Conservation (phyloP, 306 rosid genomes). For the Dryas drummondii region DNA sequence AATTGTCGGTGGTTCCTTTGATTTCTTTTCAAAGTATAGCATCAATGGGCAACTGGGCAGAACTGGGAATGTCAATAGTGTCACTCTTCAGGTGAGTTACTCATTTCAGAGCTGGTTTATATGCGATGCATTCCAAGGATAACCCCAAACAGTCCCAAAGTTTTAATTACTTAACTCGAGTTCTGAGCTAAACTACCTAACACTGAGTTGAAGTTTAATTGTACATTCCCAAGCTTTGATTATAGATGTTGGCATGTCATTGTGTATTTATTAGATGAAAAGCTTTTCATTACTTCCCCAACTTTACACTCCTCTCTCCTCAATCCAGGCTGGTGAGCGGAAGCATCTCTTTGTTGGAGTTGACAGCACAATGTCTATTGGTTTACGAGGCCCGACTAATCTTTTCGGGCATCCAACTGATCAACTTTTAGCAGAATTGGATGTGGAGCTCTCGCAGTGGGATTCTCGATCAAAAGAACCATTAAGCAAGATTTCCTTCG, state of each 20-base stretch:
- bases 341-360: slow-evolving; percentile 89
- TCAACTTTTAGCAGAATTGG: slow-evolving; percentile 62
- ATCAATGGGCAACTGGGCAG: slow-evolving; percentile 75
- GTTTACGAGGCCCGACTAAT: slow-evolving; percentile 94
- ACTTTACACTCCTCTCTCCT: slow-evolving; percentile 22
- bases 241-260: slow-evolving; percentile 13
- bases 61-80: slow-evolving; percentile 54
- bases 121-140: not conserved
- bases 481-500: slow-evolving; percentile 79
- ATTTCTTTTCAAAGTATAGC: slow-evolving; percentile 84
- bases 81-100: slow-evolving; percentile 72
- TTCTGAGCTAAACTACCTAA: not conserved
- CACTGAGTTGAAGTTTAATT: not conserved
- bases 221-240: slow-evolving; percentile 11
- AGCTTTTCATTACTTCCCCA: slow-evolving; percentile 28
- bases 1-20: slow-evolving; percentile 56
- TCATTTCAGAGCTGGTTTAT: not conserved
- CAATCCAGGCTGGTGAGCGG: slow-evolving; percentile 50
- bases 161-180: not conserved
- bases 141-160: not conserved
- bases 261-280: slow-evolving; percentile 15
- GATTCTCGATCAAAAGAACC: slow-evolving; percentile 58
- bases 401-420: slow-evolving; percentile 93
- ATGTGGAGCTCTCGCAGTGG: slow-evolving; percentile 79
- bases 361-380: slow-evolving; percentile 71